Base-by-base conservation (phyloP, 768 basidiomycete genomes). In the Solioccasus polychromus region DNA sequence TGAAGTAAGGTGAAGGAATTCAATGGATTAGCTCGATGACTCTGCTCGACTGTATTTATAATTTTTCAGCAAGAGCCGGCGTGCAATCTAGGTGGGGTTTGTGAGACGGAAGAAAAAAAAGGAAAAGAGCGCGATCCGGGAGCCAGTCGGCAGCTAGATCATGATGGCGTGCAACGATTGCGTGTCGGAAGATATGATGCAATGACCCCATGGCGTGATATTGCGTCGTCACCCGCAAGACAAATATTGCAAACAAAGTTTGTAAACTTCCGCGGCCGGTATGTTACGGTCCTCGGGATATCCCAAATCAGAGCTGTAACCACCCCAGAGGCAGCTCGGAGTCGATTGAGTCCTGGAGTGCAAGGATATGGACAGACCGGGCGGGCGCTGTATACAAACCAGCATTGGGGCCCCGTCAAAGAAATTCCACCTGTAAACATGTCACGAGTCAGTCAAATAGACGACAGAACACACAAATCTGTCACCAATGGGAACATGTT, bases 181-280 rank as follows among this genome's bases (percentile, higher is more conserved):
- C 42, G 51, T 24, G 35, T 30, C 20, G n/a, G 23, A 34, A 42
- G 30, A 39, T 35, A 53, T 57, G 52, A 45, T 55, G 53, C 45
- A 28, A 60, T 57, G 19, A 38, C 11, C 15, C 1, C 31, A 67
- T 65, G 52, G 63, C 64, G 64, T 66, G 66, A 66, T 66, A 57
- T 68, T 54, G 47, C 62, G 59, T 54, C 42, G 58, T 55, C 39
- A 43, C 36, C 8, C 19, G 31, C 26, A 37, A 40, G 14, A 29
- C 38, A 38, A 51, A 6, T 54, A 57, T 49, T 23, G 32, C 36
- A 41, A 47, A 6, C 20, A 37, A 22, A 11, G 25, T n/a, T 34
- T 35, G 37, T 55, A n/a, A n/a, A n/a, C n/a, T n/a, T n/a, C n/a
- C n/a, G n/a, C 32, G 50, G 31, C 23, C 2, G 24, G 20, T 42